Base-by-base conservation (phyloP, 2,329 filamentous ascomycete genomes). In the Colletotrichum sansevieriae region DNA sequence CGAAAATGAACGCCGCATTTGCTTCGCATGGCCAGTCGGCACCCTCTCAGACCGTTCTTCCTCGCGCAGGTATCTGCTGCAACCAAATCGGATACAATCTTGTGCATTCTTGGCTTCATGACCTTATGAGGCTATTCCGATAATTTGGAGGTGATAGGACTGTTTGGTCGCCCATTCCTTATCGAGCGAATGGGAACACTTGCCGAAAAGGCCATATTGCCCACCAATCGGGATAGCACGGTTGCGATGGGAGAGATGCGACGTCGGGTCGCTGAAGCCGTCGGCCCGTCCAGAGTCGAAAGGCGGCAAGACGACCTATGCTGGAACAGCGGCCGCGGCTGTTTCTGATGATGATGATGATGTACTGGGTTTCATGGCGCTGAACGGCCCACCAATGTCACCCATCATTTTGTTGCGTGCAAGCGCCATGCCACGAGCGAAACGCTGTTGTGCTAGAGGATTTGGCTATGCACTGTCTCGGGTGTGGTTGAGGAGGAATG, bases 251-350 rank as follows among this genome's bases (percentile, higher is more conserved):
- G 52, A 57, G 15, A 56, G 12, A n/a, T 37, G 15, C 12, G 43
- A 29, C 11, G 13, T 25, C 44, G 61, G 61, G 8, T 37, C 13
- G 5, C 29, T 6, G 54, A 39, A 41, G 61, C 65, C 65, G 65
- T 29, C 65, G 65, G 65, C 29, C 65, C 65, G 65, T 39, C 15
- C 44, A 33, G 35, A 3, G n/a, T 15, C 18, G 13, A 8, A 33
- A 39, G 13, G 52, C 52, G 52, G 52, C 35, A 9, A 39, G 29
- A 13, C 33, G 13, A 25, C 25, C 25, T 25, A 55, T 10, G 10
- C 22, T 35, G 25, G 25, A 25, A 52, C 0, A 25, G 15, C 20
- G n/a, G 49, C 49, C 22, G 49, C 25, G 25, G 49, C 25, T 18
- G 18, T 13, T 29, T 2, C 15, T 25, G 29, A 18, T 20, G n/a